These are phyloP conservation scores for Prunus campanulata DNA, from an alignment of 306 rosid species.

Conservation along the genomic window DNA sequence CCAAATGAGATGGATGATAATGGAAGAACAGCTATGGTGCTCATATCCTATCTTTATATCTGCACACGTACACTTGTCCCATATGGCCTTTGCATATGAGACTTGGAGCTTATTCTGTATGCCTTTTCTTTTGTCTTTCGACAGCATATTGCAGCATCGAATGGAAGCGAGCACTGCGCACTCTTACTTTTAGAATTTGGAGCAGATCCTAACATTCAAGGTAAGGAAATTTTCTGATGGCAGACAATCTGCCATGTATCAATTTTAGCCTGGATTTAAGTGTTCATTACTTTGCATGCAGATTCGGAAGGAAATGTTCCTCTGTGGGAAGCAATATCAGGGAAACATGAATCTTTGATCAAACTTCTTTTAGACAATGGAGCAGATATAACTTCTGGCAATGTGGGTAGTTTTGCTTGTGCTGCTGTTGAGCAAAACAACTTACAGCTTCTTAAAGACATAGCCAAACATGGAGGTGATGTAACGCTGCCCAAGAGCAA, in stretches of 20 bases:
- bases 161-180: constrained; percentile 49
- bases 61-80: not conserved
- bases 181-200: constrained; percentile 54
- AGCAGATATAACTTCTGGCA: constrained; percentile 32
- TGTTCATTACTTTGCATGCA: constrained; percentile 16
- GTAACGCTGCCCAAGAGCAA: constrained; percentile 35
- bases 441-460: constrained; percentile 47
- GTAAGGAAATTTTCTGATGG: constrained; percentile 21
- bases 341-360: constrained; percentile 34
- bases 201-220: constrained; percentile 60
- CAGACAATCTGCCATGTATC: not conserved
- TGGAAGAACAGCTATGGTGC: constrained; percentile 65
- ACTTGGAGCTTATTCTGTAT: not conserved
- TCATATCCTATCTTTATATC: constrained; percentile 8
- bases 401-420: constrained; percentile 45
- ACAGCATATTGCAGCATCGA: constrained; percentile 70
- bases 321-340: constrained; percentile 52
- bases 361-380: constrained; percentile 52
- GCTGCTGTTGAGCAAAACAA: constrained; percentile 44
- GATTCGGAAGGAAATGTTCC: constrained; percentile 60
- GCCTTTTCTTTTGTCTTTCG: constrained; percentile 12
- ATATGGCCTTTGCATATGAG: not conserved
- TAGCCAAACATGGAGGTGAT: constrained; percentile 34
- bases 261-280: not conserved
- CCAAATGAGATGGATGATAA: constrained; percentile 56